Base-by-base conservation (phyloP, 306 rosid genomes). In the Fagus crenata region DNA sequence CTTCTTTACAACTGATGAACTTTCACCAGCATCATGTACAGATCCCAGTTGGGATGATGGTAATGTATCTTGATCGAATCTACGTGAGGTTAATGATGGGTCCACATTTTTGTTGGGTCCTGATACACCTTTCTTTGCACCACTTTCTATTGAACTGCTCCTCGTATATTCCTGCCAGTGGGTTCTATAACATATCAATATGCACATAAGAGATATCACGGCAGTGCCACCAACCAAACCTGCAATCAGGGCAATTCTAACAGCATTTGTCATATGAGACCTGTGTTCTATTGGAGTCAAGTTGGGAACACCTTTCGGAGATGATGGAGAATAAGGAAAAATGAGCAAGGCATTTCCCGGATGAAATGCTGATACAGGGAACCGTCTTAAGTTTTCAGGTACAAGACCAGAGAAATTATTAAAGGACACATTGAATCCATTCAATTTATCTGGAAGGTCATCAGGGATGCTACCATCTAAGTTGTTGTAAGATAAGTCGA, bases 351-450 rank as follows among this genome's bases (percentile, higher is more conserved):
- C 67, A 74, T 90, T 92, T 79, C 96, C 97, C 0, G 97, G 97
- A 87, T 80, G 89, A 76, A 90, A 92, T 82, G 96, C 85, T 6
- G 97, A 90, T 67, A 80, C 92, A 37, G 96, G 89, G 85, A 92
- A 92, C 42, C 78, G 80, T 86, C 49, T 75, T 78, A 90, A 85
- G 49, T 81, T 86, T 60, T 68, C 81, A 40, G 96, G 97, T 59
- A 90, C 81, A 74, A 71, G 73, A 15, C 96, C 96, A 28, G 96
- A 87, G 69, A 92, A 83, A 80, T 92, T 89, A 80, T 92, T 90
- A 33, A 87, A 87, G 69, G 97, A 92, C 71, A 85, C 87, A 39
- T 92, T 83, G 65, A 92, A 81, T 39, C 46, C 96, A 75, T 70
- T 83, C 83, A 92, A 78, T 22, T 82, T 72, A 76, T 46, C 84